Percentiles rank a stretch among this genome's conserved stretches.
phyloP scores from a whole-genome alignment of 768 basidiomycete genomes.

The Lactifluus piperatus region DNA sequence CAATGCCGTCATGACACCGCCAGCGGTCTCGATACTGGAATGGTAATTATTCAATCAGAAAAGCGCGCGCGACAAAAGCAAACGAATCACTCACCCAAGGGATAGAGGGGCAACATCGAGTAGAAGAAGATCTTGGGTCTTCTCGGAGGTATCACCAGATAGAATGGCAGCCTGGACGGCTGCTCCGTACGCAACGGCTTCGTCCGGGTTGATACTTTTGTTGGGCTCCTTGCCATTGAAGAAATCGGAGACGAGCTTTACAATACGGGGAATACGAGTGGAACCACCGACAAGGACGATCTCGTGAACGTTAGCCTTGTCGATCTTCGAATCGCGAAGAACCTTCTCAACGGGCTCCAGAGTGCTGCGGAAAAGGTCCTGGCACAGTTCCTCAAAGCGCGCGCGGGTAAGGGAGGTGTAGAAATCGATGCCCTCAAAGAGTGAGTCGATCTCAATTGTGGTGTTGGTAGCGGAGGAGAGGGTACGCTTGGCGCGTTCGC shows the following conservation, averaged over 20 bases:
- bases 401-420: conserved; percentile 98
- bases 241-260: conserved; percentile 96
- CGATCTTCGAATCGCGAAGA: conserved; percentile 95
- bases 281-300: conserved; percentile 98
- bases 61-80: conserved; percentile 22
- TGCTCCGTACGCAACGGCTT: conserved; percentile 97
- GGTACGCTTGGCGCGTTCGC: conserved; percentile 97
- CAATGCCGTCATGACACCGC: conserved; percentile 97
- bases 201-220: conserved; percentile 99
- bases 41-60: conserved; percentile 21
- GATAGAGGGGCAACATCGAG: conserved; percentile 90
- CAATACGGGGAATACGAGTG: conserved; percentile 95
- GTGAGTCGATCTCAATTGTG: conserved; percentile 95
- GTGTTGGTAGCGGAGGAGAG: conserved; percentile 96
- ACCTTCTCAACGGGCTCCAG: conserved; percentile 97
- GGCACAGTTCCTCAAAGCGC: conserved; percentile 93
- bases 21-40: conserved; percentile 87
- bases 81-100: conserved; percentile 33
- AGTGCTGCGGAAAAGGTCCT: conserved; percentile 89
- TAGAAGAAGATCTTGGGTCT: conserved; percentile 92
- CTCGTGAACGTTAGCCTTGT: conserved; percentile 92
- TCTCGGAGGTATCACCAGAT: conserved; percentile 95
- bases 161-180: conserved; percentile 98
- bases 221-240: conserved; percentile 98
- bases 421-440: conserved; percentile 97